Evolutionary conservation across 2,329 filamentous ascomycete species (phyloP), one percentile per base, ranked within the genome.

Genomic region (Trichoderma polysporum): DNA sequence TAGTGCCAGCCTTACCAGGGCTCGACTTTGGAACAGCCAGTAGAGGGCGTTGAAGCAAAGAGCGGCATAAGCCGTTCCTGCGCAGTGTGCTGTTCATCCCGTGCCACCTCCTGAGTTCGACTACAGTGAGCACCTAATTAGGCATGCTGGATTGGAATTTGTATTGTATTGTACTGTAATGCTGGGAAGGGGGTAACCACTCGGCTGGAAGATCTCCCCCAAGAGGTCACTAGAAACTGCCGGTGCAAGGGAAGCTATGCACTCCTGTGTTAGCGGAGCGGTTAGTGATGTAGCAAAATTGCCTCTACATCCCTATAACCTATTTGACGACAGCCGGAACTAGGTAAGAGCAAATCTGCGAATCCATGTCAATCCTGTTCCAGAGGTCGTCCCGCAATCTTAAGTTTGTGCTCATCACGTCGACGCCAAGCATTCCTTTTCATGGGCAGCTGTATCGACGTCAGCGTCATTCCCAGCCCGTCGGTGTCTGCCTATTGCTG

Each of bases 1-100:
- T 63, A 63, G 50, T n/a, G 29, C 60, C 37, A 63, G 60, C 60
- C 60, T 52, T 63, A 47, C 60, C 25, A 54, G 50, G 47, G 50
- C 49, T 35, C 22, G 27, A 25, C 29, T 25, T 33, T 17, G 39
- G 7, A 13, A 49, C 15, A n/a, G 25, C 17, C 27, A 60, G 58
- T n/a, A 52, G 27, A 35, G 12, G 37, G 56, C 17, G 57, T 41
- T 49, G 19, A n/a, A 52, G 4, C 39, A 59, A 15, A 31, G 27
- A 25, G 19, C 49, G n/a, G 29, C 57, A 50, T 35, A 3, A 22
- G 25, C 57, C 10, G n/a, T 19, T 37, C 31, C 58, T 37, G 29
- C 31, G 10, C 45, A 27, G 15, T 33, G 15, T 31, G 50, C 35
- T 54, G 13, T 56, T 33, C 60, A 41, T 62, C 33, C 59, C 59